These are phyloP conservation scores for Potentilla sterilis DNA, from an alignment of 306 rosid genomes.

Conservation along the genomic window DNA sequence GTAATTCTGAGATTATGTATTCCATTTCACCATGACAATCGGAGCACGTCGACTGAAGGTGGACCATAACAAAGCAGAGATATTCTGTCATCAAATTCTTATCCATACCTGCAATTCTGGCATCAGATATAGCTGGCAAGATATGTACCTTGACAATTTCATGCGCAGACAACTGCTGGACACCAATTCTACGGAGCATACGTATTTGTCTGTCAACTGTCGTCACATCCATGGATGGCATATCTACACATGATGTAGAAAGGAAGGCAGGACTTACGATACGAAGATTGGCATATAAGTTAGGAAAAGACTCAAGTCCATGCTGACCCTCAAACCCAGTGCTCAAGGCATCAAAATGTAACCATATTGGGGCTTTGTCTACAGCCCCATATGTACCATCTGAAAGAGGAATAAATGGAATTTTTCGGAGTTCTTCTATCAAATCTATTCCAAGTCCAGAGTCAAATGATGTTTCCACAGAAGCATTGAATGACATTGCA, in stretches of 20 bases:
- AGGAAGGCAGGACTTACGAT: constrained; percentile 69
- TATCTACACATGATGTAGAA: constrained; percentile 45
- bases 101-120: constrained; percentile 32
- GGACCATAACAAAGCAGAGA: constrained; percentile 77
- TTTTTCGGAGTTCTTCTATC: constrained; percentile 45
- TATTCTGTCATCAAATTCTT: constrained; percentile 69
- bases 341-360: constrained; percentile 53
- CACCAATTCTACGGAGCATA: constrained; percentile 73
- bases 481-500: constrained; percentile 45
- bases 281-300: constrained; percentile 65
- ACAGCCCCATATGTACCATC: constrained; percentile 75
- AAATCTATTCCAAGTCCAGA: constrained; percentile 47
- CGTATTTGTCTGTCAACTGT: constrained; percentile 45
- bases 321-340: constrained; percentile 48
- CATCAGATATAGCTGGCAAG: constrained; percentile 66
- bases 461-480: constrained; percentile 36
- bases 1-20: constrained; percentile 61
- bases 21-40: constrained; percentile 62
- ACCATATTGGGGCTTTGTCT: constrained; percentile 78
- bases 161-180: constrained; percentile 81
- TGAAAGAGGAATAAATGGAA: constrained; percentile 80
- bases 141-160: constrained; percentile 82
- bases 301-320: constrained; percentile 69
- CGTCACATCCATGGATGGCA: constrained; percentile 35
- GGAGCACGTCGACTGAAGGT: constrained; percentile 65